Conservation (phyloP, 192 early-diverging fungal species). For the Linnemannia elongata region DNA sequence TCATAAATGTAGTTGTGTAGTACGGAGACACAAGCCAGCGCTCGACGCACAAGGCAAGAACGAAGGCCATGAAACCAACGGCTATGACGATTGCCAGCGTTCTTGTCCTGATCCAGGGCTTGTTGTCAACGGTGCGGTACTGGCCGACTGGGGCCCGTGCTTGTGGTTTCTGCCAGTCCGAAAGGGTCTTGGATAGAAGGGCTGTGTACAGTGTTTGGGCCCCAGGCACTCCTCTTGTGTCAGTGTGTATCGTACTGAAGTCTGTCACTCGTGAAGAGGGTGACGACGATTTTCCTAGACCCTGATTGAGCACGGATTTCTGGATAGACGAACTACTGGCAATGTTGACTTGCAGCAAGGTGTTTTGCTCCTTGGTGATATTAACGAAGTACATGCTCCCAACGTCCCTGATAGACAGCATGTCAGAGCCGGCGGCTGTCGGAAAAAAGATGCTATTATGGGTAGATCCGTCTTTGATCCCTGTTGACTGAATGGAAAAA, state of each 20-base stretch:
- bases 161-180: conserved; percentile 25
- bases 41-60: conserved; percentile 5
- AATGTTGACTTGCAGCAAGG: conserved; percentile 22
- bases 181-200: conserved; percentile 26
- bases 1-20: conserved; percentile 14
- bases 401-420: conserved; percentile 14
- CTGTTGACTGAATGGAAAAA: conserved; percentile 23
- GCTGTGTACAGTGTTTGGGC: conserved; percentile 20
- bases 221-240: conserved; percentile 18
- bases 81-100: conserved; percentile 4
- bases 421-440: conserved; percentile 19
- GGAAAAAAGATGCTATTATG: conserved; percentile 1
- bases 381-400: conserved; percentile 9
- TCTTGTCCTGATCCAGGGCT: conserved; percentile 10
- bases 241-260: conserved; percentile 15
- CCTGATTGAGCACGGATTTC: conserved; percentile 16
- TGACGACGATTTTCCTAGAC: conserved; percentile 10
- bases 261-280: conserved; percentile 8
- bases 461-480: conserved; percentile 20
- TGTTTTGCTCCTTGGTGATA: conserved; percentile 15
- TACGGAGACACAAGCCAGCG: conserved; percentile 20
- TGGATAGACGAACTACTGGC: conserved; percentile 15
- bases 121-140: conserved; percentile 16
- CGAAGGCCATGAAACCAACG: background rate
- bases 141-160: conserved; percentile 16